Evolutionary conservation across 805 yeast species (phyloP).

Genomic region (Yamadazyma paraphyllophila): DNA sequence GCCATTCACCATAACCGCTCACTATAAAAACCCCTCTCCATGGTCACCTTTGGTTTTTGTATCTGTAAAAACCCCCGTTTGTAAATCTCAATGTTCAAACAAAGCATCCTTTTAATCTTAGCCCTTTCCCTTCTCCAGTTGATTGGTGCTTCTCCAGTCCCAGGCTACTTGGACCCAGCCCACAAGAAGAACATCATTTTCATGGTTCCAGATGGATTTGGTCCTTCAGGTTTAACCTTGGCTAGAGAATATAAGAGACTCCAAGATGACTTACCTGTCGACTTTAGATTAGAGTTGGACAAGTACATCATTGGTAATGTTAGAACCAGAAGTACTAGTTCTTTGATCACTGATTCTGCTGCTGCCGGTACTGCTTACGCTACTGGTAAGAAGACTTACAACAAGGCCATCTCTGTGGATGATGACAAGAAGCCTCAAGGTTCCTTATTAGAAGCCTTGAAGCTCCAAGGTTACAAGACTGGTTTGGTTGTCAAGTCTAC

Average conservation of each 20-base stretch:
- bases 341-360: conserved; percentile 89
- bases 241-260: conserved; percentile 74
- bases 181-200: conserved; percentile 73
- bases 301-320: conserved; percentile 75
- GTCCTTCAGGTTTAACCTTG: conserved; percentile 80
- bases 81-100: conserved; percentile 3
- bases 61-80: not conserved
- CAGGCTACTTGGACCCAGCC: conserved; percentile 2
- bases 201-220: conserved; percentile 95
- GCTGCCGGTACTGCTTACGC: conserved; percentile 97
- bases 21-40: not conserved
- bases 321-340: conserved; percentile 74
- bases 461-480: conserved; percentile 73
- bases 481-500: conserved; percentile 92
- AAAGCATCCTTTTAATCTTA: conserved; percentile 2
- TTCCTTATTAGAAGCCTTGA: conserved; percentile 83
- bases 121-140: conserved; percentile 3
- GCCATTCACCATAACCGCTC: not conserved
- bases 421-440: conserved; percentile 75
- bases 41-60: not conserved
- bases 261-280: conserved; percentile 50
- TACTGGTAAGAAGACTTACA: conserved; percentile 74
- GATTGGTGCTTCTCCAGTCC: conserved; percentile 8
- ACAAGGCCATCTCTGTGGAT: conserved; percentile 80
- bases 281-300: conserved; percentile 63